Evolutionary conservation across 139 green algal species (phyloP).

Genomic region (Chlamydomonas incerta): DNA sequence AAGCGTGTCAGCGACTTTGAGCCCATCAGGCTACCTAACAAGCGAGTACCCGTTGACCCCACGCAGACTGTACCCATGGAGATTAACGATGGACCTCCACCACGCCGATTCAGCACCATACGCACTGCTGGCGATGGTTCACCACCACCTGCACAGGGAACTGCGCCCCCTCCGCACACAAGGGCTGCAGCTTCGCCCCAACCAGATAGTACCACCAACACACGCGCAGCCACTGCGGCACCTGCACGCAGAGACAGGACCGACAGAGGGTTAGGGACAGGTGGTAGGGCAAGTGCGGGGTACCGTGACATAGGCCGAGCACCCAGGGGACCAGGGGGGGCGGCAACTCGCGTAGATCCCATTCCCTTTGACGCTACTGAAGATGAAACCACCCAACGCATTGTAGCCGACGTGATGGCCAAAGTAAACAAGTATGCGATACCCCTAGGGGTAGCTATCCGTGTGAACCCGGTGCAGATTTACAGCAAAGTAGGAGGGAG

Average conservation of each 20-base stretch:
- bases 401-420: not conserved
- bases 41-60: not conserved
- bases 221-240: too few relatives aligned
- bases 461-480: not conserved
- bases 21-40: not conserved
- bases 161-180: not conserved
- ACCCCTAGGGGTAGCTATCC: not conserved
- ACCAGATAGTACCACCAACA: not conserved
- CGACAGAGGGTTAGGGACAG: too few relatives aligned
- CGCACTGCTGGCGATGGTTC: too few relatives aligned
- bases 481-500: constrained; percentile 1
- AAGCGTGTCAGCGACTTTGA: constrained; percentile 16
- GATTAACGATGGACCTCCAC: not conserved
- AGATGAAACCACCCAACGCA: not conserved
- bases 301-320: not conserved
- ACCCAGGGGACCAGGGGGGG: not conserved
- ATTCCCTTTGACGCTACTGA: not conserved
- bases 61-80: not conserved
- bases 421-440: constrained; percentile 8
- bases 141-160: too few relatives aligned
- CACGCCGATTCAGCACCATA: not conserved
- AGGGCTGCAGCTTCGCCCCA: too few relatives aligned
- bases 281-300: not conserved
- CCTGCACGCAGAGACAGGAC: not conserved
- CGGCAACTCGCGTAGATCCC: not conserved